Evolutionary conservation across 2,329 filamentous ascomycete genomes (phyloP).

Genomic region (Capronia epimyces): DNA sequence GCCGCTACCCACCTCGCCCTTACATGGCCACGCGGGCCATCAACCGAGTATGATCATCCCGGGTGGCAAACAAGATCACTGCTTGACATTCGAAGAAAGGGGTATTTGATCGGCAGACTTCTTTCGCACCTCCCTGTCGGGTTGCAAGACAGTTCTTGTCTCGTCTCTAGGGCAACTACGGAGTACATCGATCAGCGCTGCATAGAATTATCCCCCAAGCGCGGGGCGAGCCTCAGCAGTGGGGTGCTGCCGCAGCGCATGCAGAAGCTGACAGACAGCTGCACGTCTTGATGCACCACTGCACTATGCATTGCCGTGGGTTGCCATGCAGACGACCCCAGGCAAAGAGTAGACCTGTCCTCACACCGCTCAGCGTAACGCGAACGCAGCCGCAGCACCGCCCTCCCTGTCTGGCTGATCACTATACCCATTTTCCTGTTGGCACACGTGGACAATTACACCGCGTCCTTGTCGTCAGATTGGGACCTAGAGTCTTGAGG

Average conservation of each 20-base stretch:
- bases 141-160: background rate
- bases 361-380: constrained; percentile 12
- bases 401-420: background rate
- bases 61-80: background rate
- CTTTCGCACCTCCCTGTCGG: background rate
- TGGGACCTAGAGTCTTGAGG: background rate
- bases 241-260: background rate
- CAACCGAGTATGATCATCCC: background rate
- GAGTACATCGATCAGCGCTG: background rate
- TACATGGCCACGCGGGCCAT: background rate
- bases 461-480: background rate
- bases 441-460: constrained; percentile 16
- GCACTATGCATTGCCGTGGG: constrained; percentile 9
- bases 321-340: background rate
- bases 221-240: background rate
- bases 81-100: background rate
- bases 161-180: background rate
- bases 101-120: background rate
- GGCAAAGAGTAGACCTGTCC: background rate
- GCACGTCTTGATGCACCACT: background rate
- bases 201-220: background rate
- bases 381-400: background rate
- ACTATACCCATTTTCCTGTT: constrained; percentile 5
- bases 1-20: background rate
- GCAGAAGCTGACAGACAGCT: background rate